Percentiles rank a stretch among this genome's conserved stretches.
phyloP scores from a whole-genome alignment of 2,329 filamentous ascomycete genomes.

The Bertia moriformis region DNA sequence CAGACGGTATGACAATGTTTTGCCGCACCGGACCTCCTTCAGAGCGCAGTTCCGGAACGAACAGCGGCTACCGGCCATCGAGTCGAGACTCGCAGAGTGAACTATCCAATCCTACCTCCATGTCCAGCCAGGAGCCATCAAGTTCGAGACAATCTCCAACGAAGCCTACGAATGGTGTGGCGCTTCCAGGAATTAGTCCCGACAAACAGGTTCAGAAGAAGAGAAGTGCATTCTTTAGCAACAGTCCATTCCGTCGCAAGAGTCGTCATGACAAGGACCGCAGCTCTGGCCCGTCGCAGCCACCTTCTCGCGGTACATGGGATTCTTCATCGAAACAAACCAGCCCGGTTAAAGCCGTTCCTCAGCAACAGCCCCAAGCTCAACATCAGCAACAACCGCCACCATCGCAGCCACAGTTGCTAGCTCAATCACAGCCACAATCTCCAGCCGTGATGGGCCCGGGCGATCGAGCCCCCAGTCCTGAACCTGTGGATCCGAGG shows the following conservation, averaged over 20 bases:
- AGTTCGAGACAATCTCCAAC: slow-evolving; percentile 62
- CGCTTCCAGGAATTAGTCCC: not conserved
- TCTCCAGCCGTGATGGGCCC: slow-evolving; percentile 2
- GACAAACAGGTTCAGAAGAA: slow-evolving; percentile 31
- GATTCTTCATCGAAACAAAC: slow-evolving; percentile 1
- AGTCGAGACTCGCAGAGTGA: slow-evolving; percentile 85
- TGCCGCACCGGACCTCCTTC: slow-evolving; percentile 64
- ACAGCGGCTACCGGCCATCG: slow-evolving; percentile 54
- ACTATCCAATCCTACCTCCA: slow-evolving; percentile 66
- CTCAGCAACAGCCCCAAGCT: too few species aligned
- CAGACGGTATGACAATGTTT: slow-evolving; percentile 95
- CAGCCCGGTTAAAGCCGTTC: not conserved
- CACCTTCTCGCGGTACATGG: slow-evolving; percentile 3
- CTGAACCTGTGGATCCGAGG: slow-evolving; percentile 78
- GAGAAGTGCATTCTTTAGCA: slow-evolving; percentile 84
- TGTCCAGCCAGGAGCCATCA: slow-evolving; percentile 69
- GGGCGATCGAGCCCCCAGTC: slow-evolving; percentile 42
- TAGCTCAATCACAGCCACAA: slow-evolving; percentile 2
- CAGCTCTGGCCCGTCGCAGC: slow-evolving; percentile 4
- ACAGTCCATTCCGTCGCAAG: slow-evolving; percentile 84
- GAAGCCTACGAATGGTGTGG: slow-evolving; percentile 32
- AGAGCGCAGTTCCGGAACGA: slow-evolving; percentile 48
- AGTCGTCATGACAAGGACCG: slow-evolving; percentile 56
- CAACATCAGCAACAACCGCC: not conserved
- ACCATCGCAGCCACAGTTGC: not conserved